Conservation (phyloP, 306 rosid species). For the Fragaria vesca region DNA sequence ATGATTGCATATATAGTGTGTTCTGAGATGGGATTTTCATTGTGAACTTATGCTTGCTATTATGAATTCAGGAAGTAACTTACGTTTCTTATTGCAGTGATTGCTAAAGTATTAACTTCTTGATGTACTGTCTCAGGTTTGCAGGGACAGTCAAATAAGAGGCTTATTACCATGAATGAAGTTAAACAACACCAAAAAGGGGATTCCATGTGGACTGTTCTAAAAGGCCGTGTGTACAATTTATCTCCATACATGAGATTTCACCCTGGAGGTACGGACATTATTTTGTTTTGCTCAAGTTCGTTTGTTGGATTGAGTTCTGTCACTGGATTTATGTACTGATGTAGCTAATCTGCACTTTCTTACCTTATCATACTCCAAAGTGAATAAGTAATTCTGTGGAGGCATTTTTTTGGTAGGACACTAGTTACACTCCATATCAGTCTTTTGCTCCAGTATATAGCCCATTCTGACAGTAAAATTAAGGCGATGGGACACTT, state of each 20-base stretch:
- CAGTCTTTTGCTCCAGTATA: not conserved
- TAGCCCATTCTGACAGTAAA: not conserved
- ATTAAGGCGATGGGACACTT: not conserved
- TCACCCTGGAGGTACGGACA: constrained; percentile 88
- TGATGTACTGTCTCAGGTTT: constrained; percentile 45
- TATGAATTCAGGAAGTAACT: not conserved
- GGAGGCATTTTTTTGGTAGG: not conserved
- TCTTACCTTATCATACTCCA: not conserved
- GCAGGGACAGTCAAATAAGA: constrained; percentile 83
- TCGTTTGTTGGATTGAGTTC: constrained; percentile 8
- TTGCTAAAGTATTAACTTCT: constrained; percentile 18
- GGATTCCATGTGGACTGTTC: constrained; percentile 93
- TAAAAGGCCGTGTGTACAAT: constrained; percentile 89
- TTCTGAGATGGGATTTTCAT: not conserved
- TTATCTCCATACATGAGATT: constrained; percentile 85
- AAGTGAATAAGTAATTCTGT: not conserved
- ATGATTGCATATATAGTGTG: not conserved
- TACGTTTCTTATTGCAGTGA: constrained; percentile 6
- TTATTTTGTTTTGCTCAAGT: constrained; percentile 15
- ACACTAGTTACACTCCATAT: not conserved
- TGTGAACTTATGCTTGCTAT: not conserved
- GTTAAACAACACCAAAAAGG: constrained; percentile 73
- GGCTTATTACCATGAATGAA: constrained; percentile 81
- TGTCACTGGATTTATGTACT: not conserved
- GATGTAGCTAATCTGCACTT: not conserved